Evolutionary conservation across 2,329 filamentous ascomycete genomes (phyloP), one percentile per base, ranked within the genome.

Genomic region (Trichophyton rubrum): DNA sequence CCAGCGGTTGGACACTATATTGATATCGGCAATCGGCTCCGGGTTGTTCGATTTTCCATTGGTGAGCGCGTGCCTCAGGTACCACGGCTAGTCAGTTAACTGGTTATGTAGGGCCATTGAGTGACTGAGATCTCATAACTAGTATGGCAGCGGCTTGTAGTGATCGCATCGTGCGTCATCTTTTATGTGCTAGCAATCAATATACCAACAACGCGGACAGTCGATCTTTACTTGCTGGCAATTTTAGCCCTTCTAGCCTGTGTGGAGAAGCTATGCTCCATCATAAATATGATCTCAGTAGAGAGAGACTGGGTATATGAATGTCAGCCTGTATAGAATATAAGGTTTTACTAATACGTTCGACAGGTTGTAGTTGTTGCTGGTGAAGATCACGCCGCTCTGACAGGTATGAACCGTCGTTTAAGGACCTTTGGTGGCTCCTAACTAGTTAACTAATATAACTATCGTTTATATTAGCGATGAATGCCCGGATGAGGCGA

Each of bases 251-350:
- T 82, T 0, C 72, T 89, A 51, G 85, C 85, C 0, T 87, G 86
- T 60, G 67, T 85, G 1, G 88, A 90, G 71, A 90, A 90, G 69
- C 71, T 89, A 7, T 78, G 77, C 13, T 78, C 84, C 1, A 78
- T 85, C 4, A 78, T 83, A 69, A 90, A 89, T 68, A 77, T 82
- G 0, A 81, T 90, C 0, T 77, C 87, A 0, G 79, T 90, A 0
- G 87, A 90, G 69, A 77, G 84, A 66, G 87, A 90, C 66, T 89
- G 87, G 86, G 72, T 76, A 64, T 57, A 22, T 56, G 4, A 35
- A 35, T 35, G 4, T 33, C 43, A 9, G 7, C n/a, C 22, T 27
- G 45, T 43, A 59, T 47, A 45, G 41, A 5, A 9, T 7, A 51
- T 5, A 17, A 51, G 8, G 7, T 51, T 17, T 9, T 27, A 51